Percentiles rank a stretch among this genome's conserved stretches.
Evolutionary conservation across 1,139 yeast genomes (phyloP).

Genomic region (Candida sp.): DNA sequence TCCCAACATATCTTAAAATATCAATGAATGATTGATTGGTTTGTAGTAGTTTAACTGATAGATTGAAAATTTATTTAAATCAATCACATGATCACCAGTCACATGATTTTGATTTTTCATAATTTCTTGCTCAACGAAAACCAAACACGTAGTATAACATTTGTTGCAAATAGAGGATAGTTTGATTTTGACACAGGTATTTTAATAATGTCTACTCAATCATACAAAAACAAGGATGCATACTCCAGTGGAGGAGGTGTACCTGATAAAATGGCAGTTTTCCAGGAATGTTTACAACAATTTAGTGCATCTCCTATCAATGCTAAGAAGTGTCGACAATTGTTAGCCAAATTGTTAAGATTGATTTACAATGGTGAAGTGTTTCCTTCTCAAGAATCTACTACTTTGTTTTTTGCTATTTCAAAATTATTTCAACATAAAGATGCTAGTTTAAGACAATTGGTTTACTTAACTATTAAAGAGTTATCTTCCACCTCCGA

Average conservation of each 20-base stretch:
- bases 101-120: no score
- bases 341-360: conserved; percentile 71
- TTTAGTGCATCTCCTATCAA: conserved; percentile 92
- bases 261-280: conserved; percentile 96
- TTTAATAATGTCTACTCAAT: conserved; percentile 64
- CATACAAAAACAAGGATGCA: conserved; percentile 84
- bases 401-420: conserved; percentile 88
- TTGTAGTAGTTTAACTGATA: no score
- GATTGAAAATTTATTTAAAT: no score
- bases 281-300: conserved; percentile 91
- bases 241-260: conserved; percentile 48
- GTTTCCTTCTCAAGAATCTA: conserved; percentile 87
- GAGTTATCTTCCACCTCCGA: conserved; percentile 83
- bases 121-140: not conserved
- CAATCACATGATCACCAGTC: no score
- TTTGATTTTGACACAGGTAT: not conserved
- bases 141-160: not conserved
- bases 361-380: conserved; percentile 80
- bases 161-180: not conserved
- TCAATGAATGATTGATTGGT: not conserved
- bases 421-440: conserved; percentile 94
- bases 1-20: conserved; percentile 2
- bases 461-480: conserved; percentile 91
- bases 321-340: conserved; percentile 78
- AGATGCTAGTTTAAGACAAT: conserved; percentile 86